Conservation (phyloP, 352 stramenopile species). For the Saprolegnia diclina region DNA sequence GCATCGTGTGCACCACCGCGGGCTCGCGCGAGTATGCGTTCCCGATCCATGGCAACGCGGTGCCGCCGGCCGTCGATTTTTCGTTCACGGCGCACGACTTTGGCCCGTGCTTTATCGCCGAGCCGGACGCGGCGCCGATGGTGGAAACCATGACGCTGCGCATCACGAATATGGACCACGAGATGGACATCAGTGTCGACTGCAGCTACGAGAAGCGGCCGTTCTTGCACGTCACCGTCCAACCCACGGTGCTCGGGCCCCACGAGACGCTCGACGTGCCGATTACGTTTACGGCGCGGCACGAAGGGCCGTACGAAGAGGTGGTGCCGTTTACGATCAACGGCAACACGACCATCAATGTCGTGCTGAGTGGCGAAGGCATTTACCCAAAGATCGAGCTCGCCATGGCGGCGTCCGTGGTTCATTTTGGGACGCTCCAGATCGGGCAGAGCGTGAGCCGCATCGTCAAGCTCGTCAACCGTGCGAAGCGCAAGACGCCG, state of each 20-base stretch:
- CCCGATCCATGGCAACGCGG: conserved; percentile 59
- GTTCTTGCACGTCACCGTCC: conserved; percentile 77
- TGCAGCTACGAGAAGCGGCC: conserved; percentile 87
- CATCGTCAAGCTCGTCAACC: conserved; percentile 81
- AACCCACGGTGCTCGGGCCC: conserved; percentile 73
- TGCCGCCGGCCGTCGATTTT: conserved; percentile 83
- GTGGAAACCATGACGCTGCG: conserved; percentile 55
- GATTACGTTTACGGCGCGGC: conserved; percentile 82
- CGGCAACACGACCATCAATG: conserved; percentile 65
- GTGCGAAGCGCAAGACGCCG: conserved; percentile 62
- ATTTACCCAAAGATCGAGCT: conserved; percentile 82
- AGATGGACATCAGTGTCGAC: conserved; percentile 77
- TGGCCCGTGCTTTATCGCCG: conserved; percentile 87
- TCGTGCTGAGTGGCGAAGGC: conserved; percentile 70
- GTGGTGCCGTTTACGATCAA: conserved; percentile 89
- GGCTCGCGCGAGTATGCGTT: conserved; percentile 81
- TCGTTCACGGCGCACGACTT: conserved; percentile 89
- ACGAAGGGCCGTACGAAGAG: conserved; percentile 79
- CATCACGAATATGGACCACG: conserved; percentile 85
- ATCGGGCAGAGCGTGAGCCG: conserved; percentile 69
- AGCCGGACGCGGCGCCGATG: conserved; percentile 44
- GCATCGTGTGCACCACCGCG: conserved; percentile 78
- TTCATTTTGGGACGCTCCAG: conserved; percentile 79
- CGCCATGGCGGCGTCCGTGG: conserved; percentile 61
- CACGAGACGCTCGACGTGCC: conserved; percentile 69